Base-by-base conservation (phyloP, 2,329 filamentous ascomycete genomes). In the Talaromyces piceae region DNA sequence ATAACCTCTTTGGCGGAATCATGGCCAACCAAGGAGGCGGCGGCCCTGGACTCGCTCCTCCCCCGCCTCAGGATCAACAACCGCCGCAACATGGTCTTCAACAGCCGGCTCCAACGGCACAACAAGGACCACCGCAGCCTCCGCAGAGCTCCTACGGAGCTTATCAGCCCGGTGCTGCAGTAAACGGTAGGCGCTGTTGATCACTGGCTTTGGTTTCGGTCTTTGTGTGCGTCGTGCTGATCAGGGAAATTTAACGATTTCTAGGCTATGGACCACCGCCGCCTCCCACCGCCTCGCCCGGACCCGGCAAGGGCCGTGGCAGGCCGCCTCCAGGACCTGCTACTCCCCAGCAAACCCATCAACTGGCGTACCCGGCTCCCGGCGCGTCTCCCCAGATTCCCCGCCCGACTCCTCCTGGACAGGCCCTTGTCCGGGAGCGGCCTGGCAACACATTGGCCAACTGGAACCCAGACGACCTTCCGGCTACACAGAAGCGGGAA, bases 1-100 rank as follows among this genome's bases (percentile, higher is more conserved):
- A 87, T 67, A 93, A 94, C 64, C 79, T 97, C 37, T 97, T 98
- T 66, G 90, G 89, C 59, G 90, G 89, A 51, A 95, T 97, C 66
- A 97, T 98, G 88, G 83, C 91, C 51, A 91, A 91, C 58, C 83
- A 84, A 69, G 87, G 85, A 62, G 89, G 91, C 73, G 87, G 85
- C 61, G 89, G 87, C 55, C 87, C 89, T 57, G 88, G 88, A 54
- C 84, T 95, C 60, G 90, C 90, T 57, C 83, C 82, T 61, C 87
- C 87, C 54, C 82, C 81, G 58, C 80, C 81, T 61, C 83, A 84
- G 69, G 79, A 85, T 61, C 82, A 84, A 65, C 75, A 76, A 60
- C 73, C 73, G 68, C 70, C 73, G 59, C 77, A 77, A 55, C 81
- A 82, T 69, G 77, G 81, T 60, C 76, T 80, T 61, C 76, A 76